A percentile compares a stretch with the other conserved stretches of the same genome.
These are phyloP conservation scores for Auriscalpium microsporum DNA, from an alignment of 768 basidiomycete genomes.

Conservation along the genomic window DNA sequence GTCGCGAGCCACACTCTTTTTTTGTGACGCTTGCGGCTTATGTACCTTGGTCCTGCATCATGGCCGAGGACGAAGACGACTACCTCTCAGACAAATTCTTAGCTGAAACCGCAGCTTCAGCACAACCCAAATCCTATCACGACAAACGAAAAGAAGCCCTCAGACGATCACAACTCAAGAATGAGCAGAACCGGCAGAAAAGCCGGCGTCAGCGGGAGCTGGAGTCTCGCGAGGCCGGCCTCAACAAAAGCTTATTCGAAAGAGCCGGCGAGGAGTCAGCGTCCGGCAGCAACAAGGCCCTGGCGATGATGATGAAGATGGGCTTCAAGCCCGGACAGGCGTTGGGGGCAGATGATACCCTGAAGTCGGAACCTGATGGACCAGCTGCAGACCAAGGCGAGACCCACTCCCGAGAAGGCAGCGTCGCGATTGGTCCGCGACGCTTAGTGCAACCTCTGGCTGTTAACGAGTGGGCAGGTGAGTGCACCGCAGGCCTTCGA, in stretches of 20 bases:
- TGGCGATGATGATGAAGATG: conserved; percentile 92
- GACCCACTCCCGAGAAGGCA: too few relatives aligned
- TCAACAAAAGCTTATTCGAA: conserved; percentile 75
- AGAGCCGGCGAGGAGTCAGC: conserved; percentile 57
- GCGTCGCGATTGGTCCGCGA: neutral
- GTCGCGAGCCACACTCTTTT: neutral
- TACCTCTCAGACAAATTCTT: conserved; percentile 88
- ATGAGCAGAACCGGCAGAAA: conserved; percentile 60
- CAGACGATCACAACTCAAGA: conserved; percentile 48
- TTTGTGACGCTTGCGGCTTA: neutral
- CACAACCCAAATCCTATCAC: conserved; percentile 54
- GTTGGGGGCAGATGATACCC: conserved; percentile 39
- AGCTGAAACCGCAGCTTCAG: conserved; percentile 26
- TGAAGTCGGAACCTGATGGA: neutral
- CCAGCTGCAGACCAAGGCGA: too few relatives aligned
- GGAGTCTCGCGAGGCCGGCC: conserved; percentile 69
- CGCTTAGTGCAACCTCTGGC: conserved; percentile 65
- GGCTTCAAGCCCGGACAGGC: conserved; percentile 82
- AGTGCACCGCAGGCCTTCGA: neutral
- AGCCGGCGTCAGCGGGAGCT: conserved; percentile 60
- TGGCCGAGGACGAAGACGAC: conserved; percentile 76
- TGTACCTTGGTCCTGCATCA: conserved; percentile 20
- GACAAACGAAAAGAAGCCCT: conserved; percentile 62
- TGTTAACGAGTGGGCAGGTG: conserved; percentile 77
- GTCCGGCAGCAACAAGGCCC: conserved; percentile 59